These are phyloP conservation scores for Fusarium decemcellulare DNA, from an alignment of 2,329 filamentous ascomycete genomes.

Conservation along the genomic window DNA sequence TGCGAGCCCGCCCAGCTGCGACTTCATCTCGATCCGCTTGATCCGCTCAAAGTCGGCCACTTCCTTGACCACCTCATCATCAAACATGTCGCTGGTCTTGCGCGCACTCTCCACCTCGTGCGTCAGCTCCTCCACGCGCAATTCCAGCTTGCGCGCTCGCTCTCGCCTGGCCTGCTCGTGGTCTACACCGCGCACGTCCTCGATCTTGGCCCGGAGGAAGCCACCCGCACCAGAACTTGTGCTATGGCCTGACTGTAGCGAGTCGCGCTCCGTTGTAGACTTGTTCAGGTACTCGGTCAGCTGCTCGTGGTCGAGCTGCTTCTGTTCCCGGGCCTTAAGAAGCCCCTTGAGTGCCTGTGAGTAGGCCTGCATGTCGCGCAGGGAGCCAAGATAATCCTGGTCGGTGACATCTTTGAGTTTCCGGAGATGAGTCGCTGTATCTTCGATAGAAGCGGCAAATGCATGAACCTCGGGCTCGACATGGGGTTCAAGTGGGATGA, in stretches of 20 bases:
- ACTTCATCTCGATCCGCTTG: constrained; percentile 93
- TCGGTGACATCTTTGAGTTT: constrained; percentile 92
- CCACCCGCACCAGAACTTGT: constrained; percentile 79
- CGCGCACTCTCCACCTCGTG: constrained; percentile 90
- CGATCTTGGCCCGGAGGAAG: constrained; percentile 93
- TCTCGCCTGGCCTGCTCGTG: constrained; percentile 93
- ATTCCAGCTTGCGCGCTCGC: constrained; percentile 88
- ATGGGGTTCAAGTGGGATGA: constrained; percentile 89
- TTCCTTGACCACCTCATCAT: constrained; percentile 95
- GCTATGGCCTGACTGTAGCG: constrained; percentile 74
- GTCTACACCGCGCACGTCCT: constrained; percentile 96
- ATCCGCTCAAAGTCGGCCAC: constrained; percentile 96
- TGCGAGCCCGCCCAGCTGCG: constrained; percentile 86
- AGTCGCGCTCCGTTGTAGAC: constrained; percentile 87
- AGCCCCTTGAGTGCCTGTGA: constrained; percentile 88
- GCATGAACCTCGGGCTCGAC: constrained; percentile 86
- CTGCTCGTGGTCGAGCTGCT: constrained; percentile 97
- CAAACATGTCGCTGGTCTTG: constrained; percentile 90
- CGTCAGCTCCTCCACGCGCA: constrained; percentile 93
- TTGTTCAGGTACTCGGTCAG: constrained; percentile 96
- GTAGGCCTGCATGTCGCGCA: constrained; percentile 97
- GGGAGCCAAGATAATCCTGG: constrained; percentile 92
- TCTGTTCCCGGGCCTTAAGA: constrained; percentile 94
- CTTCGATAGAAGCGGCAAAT: constrained; percentile 89
- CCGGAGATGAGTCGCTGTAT: constrained; percentile 83